Evolutionary conservation across 2,329 filamentous ascomycete genomes (phyloP).

Genomic region (Dactylonectria macrodidyma): DNA sequence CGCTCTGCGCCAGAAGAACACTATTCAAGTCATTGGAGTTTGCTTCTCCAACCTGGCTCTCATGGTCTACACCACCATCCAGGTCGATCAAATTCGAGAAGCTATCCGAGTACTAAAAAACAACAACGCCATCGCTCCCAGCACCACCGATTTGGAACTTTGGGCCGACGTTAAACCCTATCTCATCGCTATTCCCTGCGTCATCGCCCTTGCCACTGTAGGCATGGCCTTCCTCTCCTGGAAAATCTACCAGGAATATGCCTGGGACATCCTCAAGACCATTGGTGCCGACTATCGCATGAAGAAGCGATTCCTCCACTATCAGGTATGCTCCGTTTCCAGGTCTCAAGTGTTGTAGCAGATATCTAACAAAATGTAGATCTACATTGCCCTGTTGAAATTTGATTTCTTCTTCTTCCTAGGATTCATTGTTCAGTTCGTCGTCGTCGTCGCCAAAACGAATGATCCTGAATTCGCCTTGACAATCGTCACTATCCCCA

Average conservation of each 20-base stretch:
- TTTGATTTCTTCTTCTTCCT: slow-evolving; percentile 99
- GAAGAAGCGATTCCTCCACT: slow-evolving; percentile 96
- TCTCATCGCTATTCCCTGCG: slow-evolving; percentile 86
- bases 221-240: slow-evolving; percentile 84
- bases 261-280: slow-evolving; percentile 99
- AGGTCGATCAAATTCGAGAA: slow-evolving; percentile 89
- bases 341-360: neutral
- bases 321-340: slow-evolving; percentile 76
- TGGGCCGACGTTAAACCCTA: slow-evolving; percentile 82
- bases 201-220: slow-evolving; percentile 84
- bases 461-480: slow-evolving; percentile 84
- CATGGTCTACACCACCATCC: slow-evolving; percentile 92
- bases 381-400: slow-evolving; percentile 97
- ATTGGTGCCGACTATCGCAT: slow-evolving; percentile 97
- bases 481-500: slow-evolving; percentile 89
- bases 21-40: slow-evolving; percentile 96
- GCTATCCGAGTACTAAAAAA: slow-evolving; percentile 73
- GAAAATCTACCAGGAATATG: slow-evolving; percentile 98
- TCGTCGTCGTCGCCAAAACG: slow-evolving; percentile 85
- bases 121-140: slow-evolving; percentile 60
- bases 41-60: slow-evolving; percentile 94
- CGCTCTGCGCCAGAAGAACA: slow-evolving; percentile 94
- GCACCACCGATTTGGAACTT: slow-evolving; percentile 60
- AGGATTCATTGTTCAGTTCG: slow-evolving; percentile 97
- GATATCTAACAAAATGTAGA: slow-evolving; percentile 64